Evolutionary conservation across 306 rosid species (phyloP), one percentile per base, ranked within the genome.

Genomic region (Adenanthera pavonina): DNA sequence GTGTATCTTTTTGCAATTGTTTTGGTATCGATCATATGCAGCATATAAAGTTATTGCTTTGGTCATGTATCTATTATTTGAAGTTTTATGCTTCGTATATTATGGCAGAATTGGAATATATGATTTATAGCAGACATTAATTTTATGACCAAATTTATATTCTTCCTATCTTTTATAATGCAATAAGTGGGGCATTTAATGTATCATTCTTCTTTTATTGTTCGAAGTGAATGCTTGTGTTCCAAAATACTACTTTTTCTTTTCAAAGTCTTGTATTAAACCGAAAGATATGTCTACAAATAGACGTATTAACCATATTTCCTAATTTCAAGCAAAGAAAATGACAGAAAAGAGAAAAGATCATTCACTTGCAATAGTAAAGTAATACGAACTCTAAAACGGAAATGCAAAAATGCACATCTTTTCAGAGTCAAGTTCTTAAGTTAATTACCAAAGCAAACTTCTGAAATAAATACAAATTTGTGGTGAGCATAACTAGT

Each of bases 21-120:
- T 72, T 61, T n/a, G 48, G 60, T 68, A 46, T 34, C 71, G 40
- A 25, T 46, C 43, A 40, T 40, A 25, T 25, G 30, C 30, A 25
- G 30, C 30, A 25, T 16, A 19, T 56, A 8, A 6, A 72, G 60
- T 36, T 78, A 57, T 67, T 72, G 56, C 35, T 67, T 70, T 41
- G 79, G 76, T 66, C 57, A 82, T 56, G 38, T 38, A 59, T 34
- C 68, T 74, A 40, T 57, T 6, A 19, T 57, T 10, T 57, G 15
- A 57, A 57, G 65, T 6, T 5, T 52, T 52, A 20, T 52, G 20
- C 20, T 3, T 15, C n/a, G 5, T 49, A 49, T 14, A 49, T 49
- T 57, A 57, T 8, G 35, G 65, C 65, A 57, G 15, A 57, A 19
- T 19, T 3, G 3, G 4, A 7, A 11, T 14, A 15, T 14, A 13